phyloP scores from a whole-genome alignment of 768 basidiomycete genomes.

The Macrocybe gigantea region DNA sequence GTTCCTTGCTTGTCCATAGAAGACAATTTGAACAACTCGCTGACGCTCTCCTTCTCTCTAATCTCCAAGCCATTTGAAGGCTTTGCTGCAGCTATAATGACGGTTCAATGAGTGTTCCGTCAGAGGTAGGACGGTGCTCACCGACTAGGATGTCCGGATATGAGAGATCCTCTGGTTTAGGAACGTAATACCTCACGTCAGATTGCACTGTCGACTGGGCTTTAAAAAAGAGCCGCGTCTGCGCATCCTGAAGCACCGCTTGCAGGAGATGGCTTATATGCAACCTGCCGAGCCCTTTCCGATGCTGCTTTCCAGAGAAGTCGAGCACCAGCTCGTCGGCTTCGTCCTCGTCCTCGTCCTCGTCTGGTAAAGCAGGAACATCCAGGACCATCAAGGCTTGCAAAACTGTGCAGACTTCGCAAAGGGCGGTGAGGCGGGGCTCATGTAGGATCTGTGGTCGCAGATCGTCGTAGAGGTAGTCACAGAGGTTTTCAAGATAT shows the following conservation, averaged over 20 bases:
- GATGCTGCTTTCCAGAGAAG: conserved; percentile 21
- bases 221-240: conserved; percentile 93
- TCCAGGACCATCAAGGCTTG: conserved; percentile 96
- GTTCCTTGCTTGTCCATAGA: conserved; percentile 71
- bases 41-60: conserved; percentile 65
- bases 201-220: conserved; percentile 88
- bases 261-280: conserved; percentile 79
- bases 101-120: conserved; percentile 2
- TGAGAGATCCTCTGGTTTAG: conserved; percentile 72
- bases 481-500: conserved; percentile 88
- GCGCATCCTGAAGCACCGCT: conserved; percentile 93
- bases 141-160: conserved; percentile 82
- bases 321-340: conserved; percentile 33
- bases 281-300: conserved; percentile 47
- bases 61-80: conserved; percentile 37
- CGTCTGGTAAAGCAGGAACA: conserved; percentile 31
- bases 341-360: conserved; percentile 17
- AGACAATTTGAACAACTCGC: conserved; percentile 64
- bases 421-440: conserved; percentile 77
- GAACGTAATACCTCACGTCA: conserved; percentile 80
- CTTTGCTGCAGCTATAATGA: conserved; percentile 36
- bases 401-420: conserved; percentile 93
- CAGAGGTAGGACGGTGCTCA: conserved; percentile 26
- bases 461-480: conserved; percentile 92
- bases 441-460: conserved; percentile 95